Evolutionary conservation across 805 yeast species (phyloP).

Genomic region (Metschnikowia arizonensis): DNA sequence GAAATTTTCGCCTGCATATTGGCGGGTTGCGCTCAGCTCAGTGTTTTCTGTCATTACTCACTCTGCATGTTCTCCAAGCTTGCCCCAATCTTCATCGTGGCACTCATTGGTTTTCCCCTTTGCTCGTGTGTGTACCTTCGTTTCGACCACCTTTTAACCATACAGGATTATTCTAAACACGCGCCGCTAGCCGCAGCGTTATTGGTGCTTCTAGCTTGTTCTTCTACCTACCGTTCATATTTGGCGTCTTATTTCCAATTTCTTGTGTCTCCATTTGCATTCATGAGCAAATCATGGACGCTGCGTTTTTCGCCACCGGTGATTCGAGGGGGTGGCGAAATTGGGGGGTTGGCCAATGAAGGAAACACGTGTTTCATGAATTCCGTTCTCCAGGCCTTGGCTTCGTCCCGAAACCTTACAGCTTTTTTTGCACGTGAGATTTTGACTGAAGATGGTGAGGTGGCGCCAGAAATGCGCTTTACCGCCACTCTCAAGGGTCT

Average conservation of each 20-base stretch:
- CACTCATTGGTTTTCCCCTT: neutral
- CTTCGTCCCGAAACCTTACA: slow-evolving; percentile 61
- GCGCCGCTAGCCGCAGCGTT: slow-evolving; percentile 10
- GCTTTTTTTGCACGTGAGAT: slow-evolving; percentile 49
- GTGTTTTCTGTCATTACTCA: slow-evolving; percentile 2
- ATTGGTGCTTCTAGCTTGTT: slow-evolving; percentile 7
- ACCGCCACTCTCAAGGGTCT: slow-evolving; percentile 51
- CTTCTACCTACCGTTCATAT: neutral
- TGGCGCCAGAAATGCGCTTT: slow-evolving; percentile 37
- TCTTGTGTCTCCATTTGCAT: neutral
- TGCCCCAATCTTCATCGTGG: slow-evolving; percentile 1
- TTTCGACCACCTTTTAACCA: neutral
- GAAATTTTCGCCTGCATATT: slow-evolving; percentile 24
- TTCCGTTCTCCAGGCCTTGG: slow-evolving; percentile 77
- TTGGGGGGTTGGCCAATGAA: slow-evolving; percentile 84
- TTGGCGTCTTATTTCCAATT: neutral
- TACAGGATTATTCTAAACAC: slow-evolving; percentile 2
- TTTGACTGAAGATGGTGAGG: slow-evolving; percentile 23
- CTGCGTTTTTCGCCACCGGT: neutral
- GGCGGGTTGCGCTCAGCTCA: slow-evolving; percentile 2
- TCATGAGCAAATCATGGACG: neutral
- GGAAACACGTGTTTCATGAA: slow-evolving; percentile 97
- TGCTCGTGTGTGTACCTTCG: neutral
- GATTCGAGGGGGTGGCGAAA: slow-evolving; percentile 53
- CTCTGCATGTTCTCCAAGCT: slow-evolving; percentile 1